Conservation (phyloP, 2,329 filamentous ascomycete species). For the Pseudogymnoascus sp. region DNA sequence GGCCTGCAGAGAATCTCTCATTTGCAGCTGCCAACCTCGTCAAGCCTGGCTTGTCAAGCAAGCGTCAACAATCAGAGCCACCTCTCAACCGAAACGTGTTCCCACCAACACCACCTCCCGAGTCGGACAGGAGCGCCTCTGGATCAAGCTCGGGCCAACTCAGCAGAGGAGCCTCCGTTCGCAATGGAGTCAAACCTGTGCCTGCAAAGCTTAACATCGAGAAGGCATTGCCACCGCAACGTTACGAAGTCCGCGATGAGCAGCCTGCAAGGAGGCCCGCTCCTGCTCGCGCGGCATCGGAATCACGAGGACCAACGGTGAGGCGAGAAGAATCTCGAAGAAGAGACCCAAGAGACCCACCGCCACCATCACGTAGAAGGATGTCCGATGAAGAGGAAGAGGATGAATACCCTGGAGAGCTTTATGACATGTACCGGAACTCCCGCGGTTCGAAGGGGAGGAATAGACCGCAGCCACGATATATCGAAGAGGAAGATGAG, state of each 20-base stretch:
- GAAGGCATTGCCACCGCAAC: constrained; percentile 41
- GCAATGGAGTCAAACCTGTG: constrained; percentile 53
- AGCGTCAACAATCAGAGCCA: constrained; percentile 79
- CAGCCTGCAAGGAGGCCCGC: constrained; percentile 31
- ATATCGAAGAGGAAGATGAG: constrained; percentile 75
- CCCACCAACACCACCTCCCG: constrained; percentile 96
- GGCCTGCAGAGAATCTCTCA: constrained; percentile 76
- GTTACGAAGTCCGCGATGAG: constrained; percentile 29
- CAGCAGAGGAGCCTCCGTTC: constrained; percentile 53
- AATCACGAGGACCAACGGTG: constrained; percentile 38
- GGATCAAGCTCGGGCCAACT: constrained; percentile 28
- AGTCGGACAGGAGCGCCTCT: constrained; percentile 58
- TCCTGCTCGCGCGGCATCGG: constrained; percentile 43
- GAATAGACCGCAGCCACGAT: constrained; percentile 47
- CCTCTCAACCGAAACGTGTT: constrained; percentile 75
- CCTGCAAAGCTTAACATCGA: constrained; percentile 59
- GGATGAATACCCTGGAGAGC: constrained; percentile 52
- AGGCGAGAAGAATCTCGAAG: constrained; percentile 22
- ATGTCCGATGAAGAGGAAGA: constrained; percentile 38
- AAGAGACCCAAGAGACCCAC: constrained; percentile 25
- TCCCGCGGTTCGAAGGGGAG: constrained; percentile 34
- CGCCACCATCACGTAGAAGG: constrained; percentile 22
- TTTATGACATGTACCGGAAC: constrained; percentile 59
- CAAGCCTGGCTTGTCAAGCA: constrained; percentile 72
- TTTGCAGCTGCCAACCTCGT: constrained; percentile 91